Evolutionary conservation across 495 filamentous ascomycete genomes (phyloP).

Genomic region (Penicillium egyptiacum): DNA sequence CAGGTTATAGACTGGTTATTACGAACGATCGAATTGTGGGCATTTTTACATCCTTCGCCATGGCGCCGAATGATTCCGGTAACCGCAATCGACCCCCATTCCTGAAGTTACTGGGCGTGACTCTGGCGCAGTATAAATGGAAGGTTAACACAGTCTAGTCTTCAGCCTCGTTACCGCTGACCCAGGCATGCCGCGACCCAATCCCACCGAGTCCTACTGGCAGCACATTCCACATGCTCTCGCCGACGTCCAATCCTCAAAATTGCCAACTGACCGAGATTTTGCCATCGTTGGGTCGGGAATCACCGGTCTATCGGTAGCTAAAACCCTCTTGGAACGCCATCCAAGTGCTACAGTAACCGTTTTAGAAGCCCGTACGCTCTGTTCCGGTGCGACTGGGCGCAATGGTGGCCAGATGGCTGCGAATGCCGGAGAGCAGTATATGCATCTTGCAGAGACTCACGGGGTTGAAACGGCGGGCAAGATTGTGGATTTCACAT

Average conservation of each 20-base stretch:
- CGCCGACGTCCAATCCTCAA: slow-evolving; percentile 48
- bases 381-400: slow-evolving; percentile 80
- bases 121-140: not conserved
- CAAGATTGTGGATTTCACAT: slow-evolving; percentile 33
- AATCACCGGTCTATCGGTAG: slow-evolving; percentile 63
- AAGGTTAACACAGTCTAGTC: slow-evolving; percentile 11
- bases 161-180: slow-evolving; percentile 27
- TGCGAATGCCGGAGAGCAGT: slow-evolving; percentile 36
- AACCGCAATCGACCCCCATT: not conserved
- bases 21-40: not conserved
- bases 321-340: slow-evolving; percentile 54
- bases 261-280: slow-evolving; percentile 50
- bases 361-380: slow-evolving; percentile 70
- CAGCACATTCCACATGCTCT: slow-evolving; percentile 61
- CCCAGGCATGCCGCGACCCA: slow-evolving; percentile 49
- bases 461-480: slow-evolving; percentile 30
- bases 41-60: not conserved
- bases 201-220: slow-evolving; percentile 71
- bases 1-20: not conserved
- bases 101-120: not conserved
- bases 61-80: slow-evolving; percentile 7
- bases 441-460: slow-evolving; percentile 23
- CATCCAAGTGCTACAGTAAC: slow-evolving; percentile 27
- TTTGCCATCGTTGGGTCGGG: slow-evolving; percentile 69
- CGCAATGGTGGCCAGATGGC: slow-evolving; percentile 47